Base-by-base conservation (phyloP, 169 alveolate species). In the Plasmodium berghei region DNA sequence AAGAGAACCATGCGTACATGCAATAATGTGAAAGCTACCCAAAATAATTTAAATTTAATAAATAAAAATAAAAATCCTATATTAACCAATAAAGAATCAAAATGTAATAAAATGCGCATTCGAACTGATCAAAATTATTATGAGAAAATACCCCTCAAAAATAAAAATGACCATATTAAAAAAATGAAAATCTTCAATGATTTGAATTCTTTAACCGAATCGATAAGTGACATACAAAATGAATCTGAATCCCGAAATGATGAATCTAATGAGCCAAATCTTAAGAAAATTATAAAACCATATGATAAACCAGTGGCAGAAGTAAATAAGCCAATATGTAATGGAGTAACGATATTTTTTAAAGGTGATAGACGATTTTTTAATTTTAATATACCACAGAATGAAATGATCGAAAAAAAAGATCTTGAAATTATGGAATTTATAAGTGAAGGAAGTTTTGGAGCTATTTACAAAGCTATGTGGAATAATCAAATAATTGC, bases 401-500 rank as follows among this genome's bases (percentile, higher is more conserved):
- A 4, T 20, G 87, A 73, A 73, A 20, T 73, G 42, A 73, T 73
- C 16, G 87, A 73, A 12, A 59, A 48, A 62, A 73, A 48, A 18
- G 59, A 49, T 62, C 26, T 73, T 20, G 61, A 73, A 58, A 56
- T 73, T 18, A 56, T 73, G 1, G 87, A 73, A 58, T 20, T 73
- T 20, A 87, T 93, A 61, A 93, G 94, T 70, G 92, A 90, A 28
- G 95, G 95, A 24, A 93, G 94, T 70, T 93, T 93, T 73, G 95
- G 95, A 58, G 75, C 90, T 14, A 93, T 93, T 59, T 93, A 66
- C 70, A 83, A 61, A 26, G 94, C 94, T 22, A 46, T 22, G 48
- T 93, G 95, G 95, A 56, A 87, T 75, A 90, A 89, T 34, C 52
- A 63, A 64, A 69, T 61, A 9, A 93, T 93, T 71, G 95, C 95